Base-by-base conservation (phyloP, 2,329 filamentous ascomycete genomes). In the Orbilia javanica region DNA sequence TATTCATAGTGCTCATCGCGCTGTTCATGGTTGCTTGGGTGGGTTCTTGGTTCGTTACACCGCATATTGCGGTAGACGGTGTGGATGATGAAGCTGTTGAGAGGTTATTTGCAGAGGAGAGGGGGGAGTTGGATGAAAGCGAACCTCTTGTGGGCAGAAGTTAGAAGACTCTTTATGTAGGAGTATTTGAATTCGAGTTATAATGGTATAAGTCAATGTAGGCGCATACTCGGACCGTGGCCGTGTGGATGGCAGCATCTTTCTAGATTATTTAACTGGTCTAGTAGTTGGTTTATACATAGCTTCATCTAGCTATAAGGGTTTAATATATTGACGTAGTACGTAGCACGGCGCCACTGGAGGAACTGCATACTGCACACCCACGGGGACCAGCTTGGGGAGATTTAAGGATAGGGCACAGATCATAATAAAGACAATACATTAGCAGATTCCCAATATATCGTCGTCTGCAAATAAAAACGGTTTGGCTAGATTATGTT, bases 1-100 rank as follows among this genome's bases (percentile, higher is more conserved):
- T 97, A 0, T 97, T 97, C 83, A 89, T 96, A 7, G 89, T 92
- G 62, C 84, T 98, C 52, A 86, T 88, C 0, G 84, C 85, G 6
- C 86, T 92, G 0, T 97, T 97, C 83, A 88, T 85, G 0, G 25
- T 90, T 7, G 90, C 90, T 0, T 87, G 95, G 31, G 64, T 90
- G 1, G 87, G 89, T 67, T 92, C 90, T 82, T 91, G 91, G 83
- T 88, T 94, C 67, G 86, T 98, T 27, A 88, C 86, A 81, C 91
- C 94, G 2, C 71, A 80, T 34, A 65, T 81, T 48, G 76, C 78
- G 42, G 80, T 78, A 44, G 68, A 68, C n/a, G 72, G 73, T 57
- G 55, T 27, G 44, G 68, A 44, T 18, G 66, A 52, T 25, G 66
- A 75, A 8, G 34, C 34, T 11, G 20, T 39, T 1, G 55, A 60